Evolutionary conservation across 768 basidiomycete genomes (phyloP).

Genomic region (Psilocybe tampanensis): DNA sequence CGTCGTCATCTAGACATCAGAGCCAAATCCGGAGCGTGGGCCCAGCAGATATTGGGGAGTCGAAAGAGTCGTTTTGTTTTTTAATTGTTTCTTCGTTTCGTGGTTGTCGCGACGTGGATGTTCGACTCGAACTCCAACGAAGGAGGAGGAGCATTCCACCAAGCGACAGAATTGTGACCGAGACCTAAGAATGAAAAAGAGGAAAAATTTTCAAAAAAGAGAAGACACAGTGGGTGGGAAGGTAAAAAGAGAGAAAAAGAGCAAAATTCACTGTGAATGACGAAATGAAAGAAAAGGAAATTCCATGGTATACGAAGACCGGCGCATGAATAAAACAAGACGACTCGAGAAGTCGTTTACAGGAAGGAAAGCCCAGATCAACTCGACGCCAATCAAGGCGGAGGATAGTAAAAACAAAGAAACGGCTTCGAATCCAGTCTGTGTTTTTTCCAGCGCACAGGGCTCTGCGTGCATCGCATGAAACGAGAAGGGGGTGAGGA

Average conservation of each 20-base stretch:
- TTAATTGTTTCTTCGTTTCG: background rate
- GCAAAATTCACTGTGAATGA: background rate
- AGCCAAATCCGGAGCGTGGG: background rate
- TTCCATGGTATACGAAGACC: background rate
- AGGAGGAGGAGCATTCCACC: constrained; percentile 3
- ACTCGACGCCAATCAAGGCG: constrained; percentile 6
- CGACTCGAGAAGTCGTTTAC: constrained; percentile 3
- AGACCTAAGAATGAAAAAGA: background rate
- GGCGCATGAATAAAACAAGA: background rate
- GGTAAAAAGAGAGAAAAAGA: background rate
- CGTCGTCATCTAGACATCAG: background rate
- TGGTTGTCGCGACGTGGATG: background rate
- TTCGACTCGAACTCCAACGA: background rate
- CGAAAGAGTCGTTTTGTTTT: background rate
- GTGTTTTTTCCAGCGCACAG: background rate
- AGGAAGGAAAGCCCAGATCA: background rate
- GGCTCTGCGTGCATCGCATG: background rate
- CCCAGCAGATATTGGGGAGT: background rate
- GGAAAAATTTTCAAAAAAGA: background rate
- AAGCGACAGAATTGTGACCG: background rate
- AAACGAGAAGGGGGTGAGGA: background rate
- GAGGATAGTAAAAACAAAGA: background rate
- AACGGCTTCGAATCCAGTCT: constrained; percentile 7
- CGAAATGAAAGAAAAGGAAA: background rate
- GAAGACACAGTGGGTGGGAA: background rate